These are phyloP conservation scores for Caloboletus inedulis DNA, from an alignment of 1,284 basidiomycete genomes.

Conservation along the genomic window DNA sequence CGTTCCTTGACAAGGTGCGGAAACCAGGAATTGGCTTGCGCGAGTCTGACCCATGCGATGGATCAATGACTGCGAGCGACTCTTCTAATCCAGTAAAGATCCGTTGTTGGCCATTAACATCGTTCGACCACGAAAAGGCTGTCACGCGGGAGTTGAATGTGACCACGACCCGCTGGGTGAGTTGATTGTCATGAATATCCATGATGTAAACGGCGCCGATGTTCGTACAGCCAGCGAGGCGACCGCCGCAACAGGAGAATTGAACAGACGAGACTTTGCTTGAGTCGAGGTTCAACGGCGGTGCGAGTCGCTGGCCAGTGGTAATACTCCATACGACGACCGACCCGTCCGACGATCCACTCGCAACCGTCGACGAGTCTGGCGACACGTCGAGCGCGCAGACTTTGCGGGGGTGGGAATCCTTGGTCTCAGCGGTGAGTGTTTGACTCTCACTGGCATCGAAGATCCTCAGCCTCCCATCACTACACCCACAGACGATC, in stretches of 20 bases:
- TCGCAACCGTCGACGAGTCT: conserved; percentile 1
- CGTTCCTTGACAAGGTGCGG: conserved; percentile 3
- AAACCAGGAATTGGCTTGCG: conserved; percentile 1
- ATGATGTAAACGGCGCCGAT: conserved; percentile 1
- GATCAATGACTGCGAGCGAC: conserved; percentile 2
- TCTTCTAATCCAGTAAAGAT: conserved; percentile 3
- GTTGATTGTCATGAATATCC: not conserved
- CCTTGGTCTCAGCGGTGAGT: not conserved
- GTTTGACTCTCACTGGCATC: not conserved
- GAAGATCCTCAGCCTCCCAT: conserved; percentile 3
- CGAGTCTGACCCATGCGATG: not conserved
- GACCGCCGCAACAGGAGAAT: conserved; percentile 1
- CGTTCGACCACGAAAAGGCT: conserved; percentile 5
- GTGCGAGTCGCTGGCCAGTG: not conserved
- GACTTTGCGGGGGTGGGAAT: not conserved
- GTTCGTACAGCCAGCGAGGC: conserved; percentile 3
- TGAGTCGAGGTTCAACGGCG: conserved; percentile 1
- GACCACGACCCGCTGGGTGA: not conserved
- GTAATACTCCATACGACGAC: not conserved
- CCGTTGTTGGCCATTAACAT: not conserved
- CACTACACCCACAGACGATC: conserved; percentile 6
- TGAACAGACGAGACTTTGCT: not conserved
- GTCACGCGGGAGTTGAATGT: conserved; percentile 1
- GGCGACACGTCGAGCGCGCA: conserved; percentile 4
- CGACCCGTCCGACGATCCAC: conserved; percentile 5